These are phyloP conservation scores for Alternaria hordeiaustralica DNA, from an alignment of 2,329 filamentous ascomycete species.

Conservation along the genomic window DNA sequence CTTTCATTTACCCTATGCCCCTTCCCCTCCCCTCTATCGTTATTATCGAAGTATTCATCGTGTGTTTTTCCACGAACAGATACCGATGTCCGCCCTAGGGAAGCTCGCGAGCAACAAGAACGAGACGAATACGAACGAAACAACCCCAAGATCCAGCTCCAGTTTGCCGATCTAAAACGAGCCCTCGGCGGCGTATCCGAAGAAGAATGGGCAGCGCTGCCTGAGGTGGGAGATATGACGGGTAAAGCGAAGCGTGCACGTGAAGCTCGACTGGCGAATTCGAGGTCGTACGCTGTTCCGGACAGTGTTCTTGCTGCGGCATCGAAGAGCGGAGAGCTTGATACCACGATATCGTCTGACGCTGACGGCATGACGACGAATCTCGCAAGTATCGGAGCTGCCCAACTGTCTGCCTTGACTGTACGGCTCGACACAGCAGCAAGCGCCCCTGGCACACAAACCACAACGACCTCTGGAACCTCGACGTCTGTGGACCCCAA, in stretches of 20 bases:
- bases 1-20: slow-evolving; percentile 28
- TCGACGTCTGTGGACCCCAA: slow-evolving; percentile 92
- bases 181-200: slow-evolving; percentile 87
- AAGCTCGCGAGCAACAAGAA: slow-evolving; percentile 91
- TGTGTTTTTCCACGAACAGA: slow-evolving; percentile 71
- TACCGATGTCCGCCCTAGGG: slow-evolving; percentile 80
- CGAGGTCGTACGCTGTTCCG: slow-evolving; percentile 89
- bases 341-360: slow-evolving; percentile 81
- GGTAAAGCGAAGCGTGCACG: slow-evolving; percentile 89
- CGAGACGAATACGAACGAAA: slow-evolving; percentile 94
- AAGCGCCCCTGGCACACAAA: slow-evolving; percentile 69
- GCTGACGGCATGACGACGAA: slow-evolving; percentile 87
- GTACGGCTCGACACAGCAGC: slow-evolving; percentile 90
- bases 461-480: slow-evolving; percentile 71
- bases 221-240: slow-evolving; percentile 95
- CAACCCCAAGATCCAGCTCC: slow-evolving; percentile 97
- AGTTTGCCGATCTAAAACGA: slow-evolving; percentile 95
- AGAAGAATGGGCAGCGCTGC: slow-evolving; percentile 94
- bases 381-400: slow-evolving; percentile 95
- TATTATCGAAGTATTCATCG: slow-evolving; percentile 66
- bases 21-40: slow-evolving; percentile 32
- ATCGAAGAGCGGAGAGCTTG: slow-evolving; percentile 78
- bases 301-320: slow-evolving; percentile 93
- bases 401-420: slow-evolving; percentile 92
- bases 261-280: slow-evolving; percentile 72